These are phyloP conservation scores for Lipomyces yamanashiensis DNA, from an alignment of 805 yeast species.

Conservation along the genomic window DNA sequence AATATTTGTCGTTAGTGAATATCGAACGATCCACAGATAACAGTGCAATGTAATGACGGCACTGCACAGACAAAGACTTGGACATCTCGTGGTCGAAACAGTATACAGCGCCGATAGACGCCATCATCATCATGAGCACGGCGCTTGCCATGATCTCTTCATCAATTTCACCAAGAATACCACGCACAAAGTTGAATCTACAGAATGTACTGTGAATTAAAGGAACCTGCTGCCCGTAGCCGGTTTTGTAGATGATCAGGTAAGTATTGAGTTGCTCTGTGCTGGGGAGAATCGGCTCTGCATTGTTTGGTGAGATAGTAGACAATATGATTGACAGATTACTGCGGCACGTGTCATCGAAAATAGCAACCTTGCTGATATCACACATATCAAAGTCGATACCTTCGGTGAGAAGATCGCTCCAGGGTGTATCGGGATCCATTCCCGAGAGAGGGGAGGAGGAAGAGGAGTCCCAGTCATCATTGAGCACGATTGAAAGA, in stretches of 20 bases:
- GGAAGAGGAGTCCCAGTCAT: conserved; percentile 17
- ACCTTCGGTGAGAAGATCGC: conserved; percentile 22
- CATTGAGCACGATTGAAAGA: not conserved
- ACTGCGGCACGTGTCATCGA: conserved; percentile 14
- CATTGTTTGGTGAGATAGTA: not conserved
- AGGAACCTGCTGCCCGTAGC: conserved; percentile 20
- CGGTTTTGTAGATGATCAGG: conserved; percentile 11
- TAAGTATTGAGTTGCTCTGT: conserved; percentile 12
- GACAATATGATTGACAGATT: conserved; percentile 3
- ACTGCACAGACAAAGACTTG: not conserved
- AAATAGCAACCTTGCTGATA: conserved; percentile 14
- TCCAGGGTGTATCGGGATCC: conserved; percentile 13
- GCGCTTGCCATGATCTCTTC: conserved; percentile 2
- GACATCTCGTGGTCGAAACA: not conserved
- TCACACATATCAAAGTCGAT: conserved; percentile 19
- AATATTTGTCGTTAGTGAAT: conserved; percentile 15
- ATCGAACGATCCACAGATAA: conserved; percentile 2
- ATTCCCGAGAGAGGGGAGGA: conserved; percentile 7
- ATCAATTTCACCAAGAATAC: not conserved
- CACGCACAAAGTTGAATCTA: conserved; percentile 16
- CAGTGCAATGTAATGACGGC: not conserved
- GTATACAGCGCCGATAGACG: conserved; percentile 15
- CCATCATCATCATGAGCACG: conserved; percentile 14
- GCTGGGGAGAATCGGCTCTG: not conserved
- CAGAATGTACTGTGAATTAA: conserved; percentile 20